A percentile compares a stretch with the other conserved stretches of the same genome.
Evolutionary conservation across 2,329 filamentous ascomycete species (phyloP).

Genomic region (Fusarium nisikadoi): DNA sequence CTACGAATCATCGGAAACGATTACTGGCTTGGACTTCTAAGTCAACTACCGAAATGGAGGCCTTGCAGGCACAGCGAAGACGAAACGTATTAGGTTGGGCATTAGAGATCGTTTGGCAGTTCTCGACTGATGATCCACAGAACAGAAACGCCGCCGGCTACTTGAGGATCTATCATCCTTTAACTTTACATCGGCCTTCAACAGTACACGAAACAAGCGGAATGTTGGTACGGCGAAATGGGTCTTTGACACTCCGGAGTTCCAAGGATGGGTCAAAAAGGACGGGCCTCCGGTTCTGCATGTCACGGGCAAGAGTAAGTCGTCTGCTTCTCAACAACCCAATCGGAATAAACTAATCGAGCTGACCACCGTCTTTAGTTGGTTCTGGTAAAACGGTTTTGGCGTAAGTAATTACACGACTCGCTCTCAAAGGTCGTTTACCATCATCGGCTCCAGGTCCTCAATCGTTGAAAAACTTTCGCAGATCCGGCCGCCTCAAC

Average conservation of each 20-base stretch:
- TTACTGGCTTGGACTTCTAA: neutral
- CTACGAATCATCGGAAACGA: neutral
- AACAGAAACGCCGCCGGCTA: neutral
- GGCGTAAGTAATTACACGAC: neutral
- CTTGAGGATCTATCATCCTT: constrained; percentile 7
- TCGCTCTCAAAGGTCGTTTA: neutral
- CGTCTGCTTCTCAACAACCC: accelerated
- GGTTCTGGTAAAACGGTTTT: constrained; percentile 34
- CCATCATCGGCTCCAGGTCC: accelerated
- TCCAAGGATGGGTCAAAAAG: neutral
- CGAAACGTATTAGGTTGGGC: neutral
- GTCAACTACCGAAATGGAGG: neutral
- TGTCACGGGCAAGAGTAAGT: constrained; percentile 25
- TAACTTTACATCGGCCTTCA: constrained; percentile 10
- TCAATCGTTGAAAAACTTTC: neutral
- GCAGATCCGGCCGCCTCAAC: neutral
- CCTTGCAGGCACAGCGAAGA: accelerated
- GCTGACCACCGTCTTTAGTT: neutral
- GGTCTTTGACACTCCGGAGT: constrained; percentile 1
- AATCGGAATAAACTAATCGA: accelerated
- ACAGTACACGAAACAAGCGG: constrained; percentile 12
- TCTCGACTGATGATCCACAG: neutral
- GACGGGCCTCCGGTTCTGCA: neutral
- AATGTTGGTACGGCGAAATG: constrained; percentile 21
- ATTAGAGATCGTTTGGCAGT: too few relatives aligned